Evolutionary conservation across 1,139 yeast species (phyloP).

Genomic region (Zygosaccharomyces sapae): DNA sequence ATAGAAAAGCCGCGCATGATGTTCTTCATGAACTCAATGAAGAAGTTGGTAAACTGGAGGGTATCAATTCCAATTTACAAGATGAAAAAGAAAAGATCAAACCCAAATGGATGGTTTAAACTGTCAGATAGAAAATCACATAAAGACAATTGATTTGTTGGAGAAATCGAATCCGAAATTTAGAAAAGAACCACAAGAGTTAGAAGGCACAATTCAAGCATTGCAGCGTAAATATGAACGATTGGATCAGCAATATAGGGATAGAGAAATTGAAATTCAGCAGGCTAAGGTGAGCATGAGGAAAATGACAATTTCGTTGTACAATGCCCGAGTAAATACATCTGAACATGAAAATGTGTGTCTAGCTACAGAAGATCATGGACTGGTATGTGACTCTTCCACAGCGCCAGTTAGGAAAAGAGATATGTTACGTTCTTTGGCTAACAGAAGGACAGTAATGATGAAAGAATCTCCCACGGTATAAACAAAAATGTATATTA

Average conservation of each 20-base stretch:
- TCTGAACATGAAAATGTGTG: background rate
- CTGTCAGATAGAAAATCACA: background rate
- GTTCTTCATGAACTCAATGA: slow-evolving; percentile 1
- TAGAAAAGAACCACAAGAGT: background rate
- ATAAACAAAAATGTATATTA: slow-evolving; percentile 1
- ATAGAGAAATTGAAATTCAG: slow-evolving; percentile 1
- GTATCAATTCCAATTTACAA: background rate
- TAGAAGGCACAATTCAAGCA: background rate
- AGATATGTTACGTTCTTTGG: slow-evolving; percentile 1
- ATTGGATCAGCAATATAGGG: background rate
- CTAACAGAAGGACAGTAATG: background rate
- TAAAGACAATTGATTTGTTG: slow-evolving; percentile 2
- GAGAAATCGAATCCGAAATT: too few relatives aligned
- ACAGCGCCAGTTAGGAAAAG: background rate
- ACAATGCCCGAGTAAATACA: background rate
- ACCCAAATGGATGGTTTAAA: background rate
- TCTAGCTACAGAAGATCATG: background rate
- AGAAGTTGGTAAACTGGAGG: background rate
- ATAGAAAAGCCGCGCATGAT: background rate
- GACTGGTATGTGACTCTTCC: background rate
- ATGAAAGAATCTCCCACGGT: background rate
- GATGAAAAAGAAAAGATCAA: background rate
- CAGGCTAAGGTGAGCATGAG: slow-evolving; percentile 2
- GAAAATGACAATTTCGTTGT: slow-evolving; percentile 1
- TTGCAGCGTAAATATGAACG: background rate